phyloP scores from a whole-genome alignment of 176 grass and related monocot genomes.

The Rhynchospora pubera region DNA sequence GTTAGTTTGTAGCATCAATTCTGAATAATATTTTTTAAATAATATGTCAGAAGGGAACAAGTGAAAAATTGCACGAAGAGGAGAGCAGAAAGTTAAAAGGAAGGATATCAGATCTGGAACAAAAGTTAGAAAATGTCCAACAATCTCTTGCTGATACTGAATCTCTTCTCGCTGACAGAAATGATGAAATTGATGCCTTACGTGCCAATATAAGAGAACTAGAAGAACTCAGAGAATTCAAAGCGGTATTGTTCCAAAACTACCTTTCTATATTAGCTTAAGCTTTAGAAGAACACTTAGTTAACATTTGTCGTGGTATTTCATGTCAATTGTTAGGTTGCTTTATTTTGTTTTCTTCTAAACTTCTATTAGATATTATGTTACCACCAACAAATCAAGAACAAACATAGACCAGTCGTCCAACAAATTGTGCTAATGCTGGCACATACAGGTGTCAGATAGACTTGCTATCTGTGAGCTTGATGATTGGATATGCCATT shows the following conservation, averaged over 20 bases:
- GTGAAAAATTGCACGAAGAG: constrained; percentile 47
- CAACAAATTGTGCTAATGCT: background rate
- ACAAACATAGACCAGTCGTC: background rate
- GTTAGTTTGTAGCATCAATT: background rate
- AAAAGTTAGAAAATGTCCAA: constrained; percentile 40
- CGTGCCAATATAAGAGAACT: constrained; percentile 80
- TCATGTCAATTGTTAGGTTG: background rate
- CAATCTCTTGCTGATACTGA: constrained; percentile 44
- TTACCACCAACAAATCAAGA: background rate
- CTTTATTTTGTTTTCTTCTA: background rate
- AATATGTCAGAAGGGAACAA: constrained; percentile 43
- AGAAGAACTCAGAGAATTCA: constrained; percentile 86
- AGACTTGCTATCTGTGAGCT: background rate
- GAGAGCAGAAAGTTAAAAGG: constrained; percentile 55
- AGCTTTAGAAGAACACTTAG: background rate
- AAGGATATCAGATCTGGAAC: constrained; percentile 53
- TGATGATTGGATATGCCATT: constrained; percentile 8
- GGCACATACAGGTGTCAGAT: background rate
- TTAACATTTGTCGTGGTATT: background rate
- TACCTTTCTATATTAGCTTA: background rate
- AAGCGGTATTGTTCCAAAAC: constrained; percentile 52
- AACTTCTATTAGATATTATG: background rate
- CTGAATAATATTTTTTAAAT: background rate
- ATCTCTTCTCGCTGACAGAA: constrained; percentile 62
- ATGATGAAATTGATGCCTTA: constrained; percentile 54